Evolutionary conservation across 106 monocot genomes (phyloP).

Genomic region (Posidonia australis): DNA sequence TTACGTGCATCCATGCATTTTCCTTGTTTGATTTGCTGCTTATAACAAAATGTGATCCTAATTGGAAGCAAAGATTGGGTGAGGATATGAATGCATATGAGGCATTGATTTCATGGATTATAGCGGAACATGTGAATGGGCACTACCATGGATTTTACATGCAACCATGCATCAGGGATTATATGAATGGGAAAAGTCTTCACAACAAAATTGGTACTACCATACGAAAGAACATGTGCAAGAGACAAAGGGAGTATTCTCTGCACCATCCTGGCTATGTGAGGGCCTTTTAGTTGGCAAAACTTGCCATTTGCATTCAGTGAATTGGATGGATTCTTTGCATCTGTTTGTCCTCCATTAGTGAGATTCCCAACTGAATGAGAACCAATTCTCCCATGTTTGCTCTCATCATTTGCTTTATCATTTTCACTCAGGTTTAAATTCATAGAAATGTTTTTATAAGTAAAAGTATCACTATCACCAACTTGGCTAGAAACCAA

Average conservation of each 20-base stretch:
- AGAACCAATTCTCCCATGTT: no score
- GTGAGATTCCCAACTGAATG: no score
- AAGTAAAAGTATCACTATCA: neutral
- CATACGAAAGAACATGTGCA: neutral
- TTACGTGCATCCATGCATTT: no score
- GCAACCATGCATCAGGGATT: no score
- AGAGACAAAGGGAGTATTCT: conserved; percentile 17
- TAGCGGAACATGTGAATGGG: no score
- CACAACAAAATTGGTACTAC: neutral
- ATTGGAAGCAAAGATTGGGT: neutral
- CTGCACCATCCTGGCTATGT: conserved; percentile 47
- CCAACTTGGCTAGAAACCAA: conserved; percentile 11
- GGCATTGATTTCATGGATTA: neutral
- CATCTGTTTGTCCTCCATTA: conserved; percentile 13
- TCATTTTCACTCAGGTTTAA: neutral
- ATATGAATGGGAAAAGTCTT: neutral
- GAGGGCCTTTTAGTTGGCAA: conserved; percentile 34
- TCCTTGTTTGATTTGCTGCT: no score
- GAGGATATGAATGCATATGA: neutral
- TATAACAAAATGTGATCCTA: neutral
- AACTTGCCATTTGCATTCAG: conserved; percentile 14
- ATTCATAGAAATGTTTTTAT: neutral
- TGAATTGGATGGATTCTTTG: conserved; percentile 12
- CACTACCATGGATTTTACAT: no score
- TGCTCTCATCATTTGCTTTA: no score